Base-by-base conservation (phyloP, 1,284 basidiomycete genomes). In the Sporisorium exsertum region DNA sequence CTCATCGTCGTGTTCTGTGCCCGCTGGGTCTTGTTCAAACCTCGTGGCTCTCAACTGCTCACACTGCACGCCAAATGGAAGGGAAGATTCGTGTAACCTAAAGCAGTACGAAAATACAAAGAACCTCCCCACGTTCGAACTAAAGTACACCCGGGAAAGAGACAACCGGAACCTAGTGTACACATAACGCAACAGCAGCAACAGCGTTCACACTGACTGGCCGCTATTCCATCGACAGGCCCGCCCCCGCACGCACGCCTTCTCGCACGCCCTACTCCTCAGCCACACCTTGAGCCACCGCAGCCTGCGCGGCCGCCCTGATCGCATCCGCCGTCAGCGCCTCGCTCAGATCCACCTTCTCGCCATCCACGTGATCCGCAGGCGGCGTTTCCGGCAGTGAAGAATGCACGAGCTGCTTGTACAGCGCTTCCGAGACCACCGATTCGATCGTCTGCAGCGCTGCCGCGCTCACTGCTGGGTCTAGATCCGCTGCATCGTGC, bases 231-330 rank as follows among this genome's bases (percentile, higher is more conserved):
- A 35, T 47, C 24, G n/a, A n/a, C n/a, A n/a, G n/a, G n/a, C n/a
- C n/a, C n/a, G n/a, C n/a, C n/a, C n/a, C n/a, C n/a, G n/a, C n/a
- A n/a, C n/a, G n/a, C n/a, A n/a, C n/a, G n/a, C n/a, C 26, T 47
- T 47, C 22, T 13, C 9, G n/a, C 32, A n/a, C 35, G 20, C 26
- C 20, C 32, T 22, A 46, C 13, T 57, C 70, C 6, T 43, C 49
- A 15, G 29, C 55, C 1, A 66, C 60, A 13, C 66, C 67, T 10
- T 65, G 72, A 6, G 72, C 72, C 1, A 76, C 58, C 0, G 73
- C 73, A 42, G 73, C 73, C 35, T 76, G 73, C 12, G 73, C 73
- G 8, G 73, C 73, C 2, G 69, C 68, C 5, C 65, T 24, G 27
- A 76, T 68, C 18, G 69, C 69, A 40, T 72, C 69, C 7, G 73